Percentiles rank a stretch among this genome's conserved stretches.
Evolutionary conservation across 1,139 yeast genomes (phyloP).

Genomic region (Scheffersomyces cryptocercus): DNA sequence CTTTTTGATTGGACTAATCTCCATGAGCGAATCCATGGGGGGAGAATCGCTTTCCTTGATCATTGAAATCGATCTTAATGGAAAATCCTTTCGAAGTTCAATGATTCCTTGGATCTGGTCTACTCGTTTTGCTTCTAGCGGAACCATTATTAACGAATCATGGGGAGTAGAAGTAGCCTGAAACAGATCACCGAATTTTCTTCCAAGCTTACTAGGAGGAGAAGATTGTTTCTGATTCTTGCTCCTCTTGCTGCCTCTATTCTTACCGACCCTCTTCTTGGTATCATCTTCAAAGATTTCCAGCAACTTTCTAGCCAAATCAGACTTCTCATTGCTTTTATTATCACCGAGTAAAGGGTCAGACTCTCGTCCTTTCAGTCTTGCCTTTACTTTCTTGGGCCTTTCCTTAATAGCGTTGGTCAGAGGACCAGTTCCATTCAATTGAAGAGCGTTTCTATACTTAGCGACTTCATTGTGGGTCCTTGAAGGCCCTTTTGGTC

Average conservation of each 20-base stretch:
- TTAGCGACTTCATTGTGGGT: too few species aligned
- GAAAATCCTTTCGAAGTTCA: not conserved
- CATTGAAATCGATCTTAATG: not conserved
- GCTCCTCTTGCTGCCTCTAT: slow-evolving; percentile 15
- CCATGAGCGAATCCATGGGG: too few species aligned
- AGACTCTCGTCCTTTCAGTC: too few species aligned
- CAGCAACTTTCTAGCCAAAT: slow-evolving; percentile 33
- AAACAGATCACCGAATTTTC: slow-evolving; percentile 3
- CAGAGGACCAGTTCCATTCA: too few species aligned
- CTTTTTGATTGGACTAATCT: not conserved
- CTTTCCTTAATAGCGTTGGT: too few species aligned
- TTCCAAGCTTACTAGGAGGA: not conserved
- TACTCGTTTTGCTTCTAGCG: slow-evolving; percentile 8
- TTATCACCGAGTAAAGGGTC: too few species aligned
- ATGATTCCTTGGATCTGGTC: slow-evolving; percentile 8
- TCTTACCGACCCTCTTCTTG: slow-evolving; percentile 14
- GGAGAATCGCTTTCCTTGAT: not conserved
- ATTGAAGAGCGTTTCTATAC: too few species aligned
- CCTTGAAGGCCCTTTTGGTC: too few species aligned
- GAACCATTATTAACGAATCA: slow-evolving; percentile 5
- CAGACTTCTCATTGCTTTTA: not conserved
- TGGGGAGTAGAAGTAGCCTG: slow-evolving; percentile 18
- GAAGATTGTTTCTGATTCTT: not conserved
- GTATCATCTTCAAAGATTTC: slow-evolving; percentile 31
- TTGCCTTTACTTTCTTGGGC: too few species aligned